These are phyloP conservation scores for Rhizopus microsporus DNA, from an alignment of 371 early-diverging fungal species.

Conservation along the genomic window DNA sequence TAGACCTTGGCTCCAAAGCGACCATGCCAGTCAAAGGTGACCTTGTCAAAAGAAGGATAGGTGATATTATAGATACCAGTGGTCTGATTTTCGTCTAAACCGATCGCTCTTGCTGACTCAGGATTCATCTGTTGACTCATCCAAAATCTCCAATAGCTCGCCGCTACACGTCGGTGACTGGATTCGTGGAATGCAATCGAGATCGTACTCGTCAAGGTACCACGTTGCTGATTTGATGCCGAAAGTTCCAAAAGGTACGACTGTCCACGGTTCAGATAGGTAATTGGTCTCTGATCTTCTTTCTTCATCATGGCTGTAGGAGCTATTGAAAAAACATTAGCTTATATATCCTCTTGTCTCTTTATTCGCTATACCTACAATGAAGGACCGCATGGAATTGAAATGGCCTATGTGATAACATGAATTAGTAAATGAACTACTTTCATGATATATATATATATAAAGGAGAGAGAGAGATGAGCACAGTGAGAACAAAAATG, in stretches of 20 bases:
- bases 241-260: slow-evolving; percentile 44
- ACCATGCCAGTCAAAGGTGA: slow-evolving; percentile 78
- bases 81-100: slow-evolving; percentile 45
- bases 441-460: too few relatives aligned
- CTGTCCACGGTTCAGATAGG: slow-evolving; percentile 72
- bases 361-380: slow-evolving; percentile 11
- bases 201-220: slow-evolving; percentile 58
- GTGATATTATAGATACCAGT: slow-evolving; percentile 55
- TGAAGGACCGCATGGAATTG: slow-evolving; percentile 22
- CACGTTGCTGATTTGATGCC: slow-evolving; percentile 39
- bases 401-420: slow-evolving; percentile 16
- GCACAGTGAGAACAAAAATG: neutral
- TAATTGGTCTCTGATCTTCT: slow-evolving; percentile 46
- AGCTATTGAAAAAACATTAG: slow-evolving; percentile 20
- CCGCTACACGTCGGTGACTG: slow-evolving; percentile 66
- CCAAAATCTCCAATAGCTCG: slow-evolving; percentile 81
- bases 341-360: neutral
- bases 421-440: neutral
- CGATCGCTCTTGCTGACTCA: slow-evolving; percentile 65
- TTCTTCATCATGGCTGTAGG: slow-evolving; percentile 39
- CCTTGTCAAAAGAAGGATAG: slow-evolving; percentile 67
- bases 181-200: slow-evolving; percentile 76
- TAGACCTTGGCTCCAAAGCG: slow-evolving; percentile 68
- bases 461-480: neutral
- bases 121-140: slow-evolving; percentile 69